A percentile compares a stretch with the other conserved stretches of the same genome.
Conservation (phyloP, 345 rosid species). For the Firmiana major region DNA sequence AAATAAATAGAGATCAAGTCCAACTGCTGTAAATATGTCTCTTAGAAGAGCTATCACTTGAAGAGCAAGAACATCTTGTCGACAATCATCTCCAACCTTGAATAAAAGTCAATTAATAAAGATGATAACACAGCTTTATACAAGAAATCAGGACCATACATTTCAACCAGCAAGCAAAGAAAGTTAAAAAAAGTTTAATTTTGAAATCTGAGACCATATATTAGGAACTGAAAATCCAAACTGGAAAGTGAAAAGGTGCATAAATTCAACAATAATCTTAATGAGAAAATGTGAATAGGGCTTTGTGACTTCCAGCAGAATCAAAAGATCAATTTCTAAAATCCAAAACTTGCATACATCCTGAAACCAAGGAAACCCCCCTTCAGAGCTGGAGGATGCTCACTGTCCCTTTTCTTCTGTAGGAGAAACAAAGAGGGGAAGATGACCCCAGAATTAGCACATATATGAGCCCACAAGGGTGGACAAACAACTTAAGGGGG, state of each 20-base stretch:
- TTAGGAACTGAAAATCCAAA: not conserved
- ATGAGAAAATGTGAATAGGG: not conserved
- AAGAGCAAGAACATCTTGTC: conserved; percentile 98
- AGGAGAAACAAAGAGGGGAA: not conserved
- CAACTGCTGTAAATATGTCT: conserved; percentile 85
- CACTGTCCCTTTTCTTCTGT: not conserved
- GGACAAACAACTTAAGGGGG: not conserved
- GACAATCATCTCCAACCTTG: conserved; percentile 99
- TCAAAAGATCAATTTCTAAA: not conserved
- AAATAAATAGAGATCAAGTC: conserved; percentile 79
- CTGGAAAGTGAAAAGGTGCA: not conserved
- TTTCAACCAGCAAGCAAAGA: not conserved
- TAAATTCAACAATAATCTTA: not conserved
- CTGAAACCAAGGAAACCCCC: not conserved
- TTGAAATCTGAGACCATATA: not conserved
- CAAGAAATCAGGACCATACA: not conserved
- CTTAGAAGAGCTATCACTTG: conserved; percentile 94
- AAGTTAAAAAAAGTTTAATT: not conserved
- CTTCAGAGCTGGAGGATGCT: not conserved
- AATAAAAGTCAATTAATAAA: conserved; percentile 14
- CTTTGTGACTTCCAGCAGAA: not conserved
- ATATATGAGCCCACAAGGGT: not conserved
- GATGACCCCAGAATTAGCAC: not conserved
- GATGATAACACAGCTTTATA: not conserved
- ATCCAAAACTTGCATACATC: not conserved